A percentile compares a stretch with the other conserved stretches of the same genome.
These are phyloP conservation scores for Cantharellus cinnabarinus DNA, from an alignment of 768 basidiomycete genomes.

Conservation along the genomic window DNA sequence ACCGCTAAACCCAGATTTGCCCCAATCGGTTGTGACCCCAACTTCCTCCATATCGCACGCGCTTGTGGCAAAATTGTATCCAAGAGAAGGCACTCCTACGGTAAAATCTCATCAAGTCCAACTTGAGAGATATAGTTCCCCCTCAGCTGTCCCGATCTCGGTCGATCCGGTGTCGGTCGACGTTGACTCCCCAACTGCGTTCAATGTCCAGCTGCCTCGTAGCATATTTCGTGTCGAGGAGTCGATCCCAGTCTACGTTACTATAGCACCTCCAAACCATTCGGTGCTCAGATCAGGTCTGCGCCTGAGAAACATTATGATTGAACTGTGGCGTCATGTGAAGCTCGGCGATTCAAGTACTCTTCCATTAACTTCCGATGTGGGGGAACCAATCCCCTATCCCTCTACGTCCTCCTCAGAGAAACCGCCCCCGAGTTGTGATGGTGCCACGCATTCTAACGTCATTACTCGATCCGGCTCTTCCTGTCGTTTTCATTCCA, in stretches of 20 bases:
- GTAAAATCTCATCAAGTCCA: conserved; percentile 45
- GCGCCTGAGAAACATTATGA: conserved; percentile 57
- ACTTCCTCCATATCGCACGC: conserved; percentile 53
- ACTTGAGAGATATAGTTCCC: conserved; percentile 49
- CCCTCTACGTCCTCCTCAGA: background rate
- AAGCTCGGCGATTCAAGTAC: conserved; percentile 2
- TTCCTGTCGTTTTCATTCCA: conserved; percentile 73
- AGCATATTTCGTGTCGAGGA: conserved; percentile 54
- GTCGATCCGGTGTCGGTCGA: conserved; percentile 38
- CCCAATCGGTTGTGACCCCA: conserved; percentile 61
- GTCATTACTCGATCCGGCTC: conserved; percentile 75
- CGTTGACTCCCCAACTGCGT: conserved; percentile 40
- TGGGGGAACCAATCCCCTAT: background rate
- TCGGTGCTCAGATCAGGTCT: conserved; percentile 53
- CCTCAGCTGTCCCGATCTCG: conserved; percentile 32
- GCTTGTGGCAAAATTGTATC: conserved; percentile 45
- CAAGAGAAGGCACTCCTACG: conserved; percentile 16
- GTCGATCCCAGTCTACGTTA: conserved; percentile 57
- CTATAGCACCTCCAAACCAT: conserved; percentile 52
- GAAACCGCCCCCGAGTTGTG: conserved; percentile 1
- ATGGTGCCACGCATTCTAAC: conserved; percentile 18
- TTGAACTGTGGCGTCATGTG: conserved; percentile 46
- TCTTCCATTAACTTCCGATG: background rate
- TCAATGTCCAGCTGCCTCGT: conserved; percentile 53
- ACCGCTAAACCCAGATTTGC: conserved; percentile 57